Conservation (phyloP, 495 filamentous ascomycete species). For the Hamigera avellanea region DNA sequence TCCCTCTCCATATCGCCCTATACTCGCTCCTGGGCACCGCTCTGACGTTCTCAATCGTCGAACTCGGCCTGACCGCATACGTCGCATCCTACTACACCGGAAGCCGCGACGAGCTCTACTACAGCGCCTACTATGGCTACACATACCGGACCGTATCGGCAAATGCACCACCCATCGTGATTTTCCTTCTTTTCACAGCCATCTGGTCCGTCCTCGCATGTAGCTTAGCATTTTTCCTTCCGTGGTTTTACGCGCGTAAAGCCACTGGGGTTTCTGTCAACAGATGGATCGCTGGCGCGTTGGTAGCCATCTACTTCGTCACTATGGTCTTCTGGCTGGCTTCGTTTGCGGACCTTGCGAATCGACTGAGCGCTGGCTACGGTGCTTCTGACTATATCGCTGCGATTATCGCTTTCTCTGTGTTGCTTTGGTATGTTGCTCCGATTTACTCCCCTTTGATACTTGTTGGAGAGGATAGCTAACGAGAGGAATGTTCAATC, state of each 20-base stretch:
- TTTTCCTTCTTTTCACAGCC: constrained; percentile 14
- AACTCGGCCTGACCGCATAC: constrained; percentile 17
- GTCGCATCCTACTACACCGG: constrained; percentile 3
- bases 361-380: constrained; percentile 2
- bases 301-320: constrained; percentile 15
- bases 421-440: constrained; percentile 20
- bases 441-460: background rate
- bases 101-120: background rate
- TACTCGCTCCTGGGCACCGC: constrained; percentile 12
- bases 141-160: background rate
- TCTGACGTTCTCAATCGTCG: constrained; percentile 14
- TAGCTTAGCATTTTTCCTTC: constrained; percentile 9
- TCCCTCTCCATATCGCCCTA: constrained; percentile 15
- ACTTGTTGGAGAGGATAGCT: background rate
- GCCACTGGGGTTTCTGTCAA: constrained; percentile 12
- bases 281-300: constrained; percentile 8
- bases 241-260: constrained; percentile 14
- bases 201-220: constrained; percentile 15
- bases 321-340: constrained; percentile 25
- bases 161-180: constrained; percentile 14
- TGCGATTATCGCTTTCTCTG: constrained; percentile 19
- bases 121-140: constrained; percentile 5
- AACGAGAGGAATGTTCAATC: background rate
- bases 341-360: constrained; percentile 19
- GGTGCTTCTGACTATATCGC: constrained; percentile 10